Evolutionary conservation across 306 rosid species (phyloP), one percentile per base, ranked within the genome.

Genomic region (Alnus glutinosa): DNA sequence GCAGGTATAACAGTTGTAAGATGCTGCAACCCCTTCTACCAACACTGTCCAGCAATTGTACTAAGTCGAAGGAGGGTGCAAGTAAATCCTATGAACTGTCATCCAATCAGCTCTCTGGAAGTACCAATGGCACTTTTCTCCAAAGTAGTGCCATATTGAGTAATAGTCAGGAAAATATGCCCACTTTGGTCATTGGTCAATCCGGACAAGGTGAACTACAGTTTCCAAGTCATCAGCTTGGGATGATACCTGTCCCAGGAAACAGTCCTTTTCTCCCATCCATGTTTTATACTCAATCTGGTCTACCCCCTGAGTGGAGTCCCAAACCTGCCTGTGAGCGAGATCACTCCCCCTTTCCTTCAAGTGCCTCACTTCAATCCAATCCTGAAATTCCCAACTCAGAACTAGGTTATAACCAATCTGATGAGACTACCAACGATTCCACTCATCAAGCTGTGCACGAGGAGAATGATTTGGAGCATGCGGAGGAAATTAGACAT

Each of bases 1-100:
- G 87, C 88, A 92, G 97, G 89, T 92, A 89, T 63, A 83, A 75
- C 82, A 75, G 80, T 62, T 46, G 85, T 77, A 86, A 88, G 83
- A 77, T 51, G 54, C 59, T 77, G 71, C 87, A 62, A 67, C 78
- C 89, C 39, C 77, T 68, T 84, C 62, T 82, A 39, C 82, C 80
- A 9, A 49, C 83, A 75, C 78, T 36, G 47, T 30, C 87, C 3
- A 47, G 78, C 36, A 19, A 70, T 62, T 67, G 76, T 37, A 15
- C 78, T 34, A 36, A 71, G 78, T 73, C 50, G 9, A 78, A 87
- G 77, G 86, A 55, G 47, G 74, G 52, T 77, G 81, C 64, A 73
- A 71, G 75, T 80, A 77, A 86, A 77, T 75, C 86, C 34, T 57
- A 74, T 66, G 88, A 83, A 66, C 50, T 39, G 2, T 62, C 59